These are phyloP conservation scores for Geotrichum aggregatum DNA, from an alignment of 1,139 yeast genomes.

Conservation along the genomic window DNA sequence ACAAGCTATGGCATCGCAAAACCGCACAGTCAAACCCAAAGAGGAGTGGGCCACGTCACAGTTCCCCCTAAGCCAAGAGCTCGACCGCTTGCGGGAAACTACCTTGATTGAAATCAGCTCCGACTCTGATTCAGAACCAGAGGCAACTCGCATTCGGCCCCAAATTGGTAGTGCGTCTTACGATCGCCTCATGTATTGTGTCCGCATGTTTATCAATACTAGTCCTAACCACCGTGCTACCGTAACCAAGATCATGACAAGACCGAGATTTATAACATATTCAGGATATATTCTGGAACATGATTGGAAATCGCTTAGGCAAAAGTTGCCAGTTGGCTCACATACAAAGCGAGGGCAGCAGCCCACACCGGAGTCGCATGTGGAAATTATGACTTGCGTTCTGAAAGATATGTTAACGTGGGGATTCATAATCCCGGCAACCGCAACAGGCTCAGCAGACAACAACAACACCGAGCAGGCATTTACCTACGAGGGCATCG, in stretches of 20 bases:
- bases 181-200: constrained; percentile 7
- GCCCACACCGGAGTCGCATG: neutral
- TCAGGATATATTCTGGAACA: neutral
- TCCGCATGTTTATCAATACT: constrained; percentile 1
- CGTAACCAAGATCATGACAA: neutral
- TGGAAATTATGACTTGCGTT: neutral
- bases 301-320: neutral
- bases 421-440: neutral
- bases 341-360: no score
- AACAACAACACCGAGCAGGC: neutral
- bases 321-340: no score
- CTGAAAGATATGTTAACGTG: neutral
- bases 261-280: neutral
- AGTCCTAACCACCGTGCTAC: constrained; percentile 2
- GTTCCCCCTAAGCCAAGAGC: neutral
- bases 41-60: no score
- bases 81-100: neutral
- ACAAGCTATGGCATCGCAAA: no score
- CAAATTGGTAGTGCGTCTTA: constrained; percentile 1
- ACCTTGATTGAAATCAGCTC: neutral
- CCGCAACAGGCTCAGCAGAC: no score
- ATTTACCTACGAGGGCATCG: constrained; percentile 3
- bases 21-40: no score
- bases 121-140: neutral
- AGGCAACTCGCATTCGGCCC: constrained; percentile 1